Evolutionary conservation across 2,329 filamentous ascomycete species (phyloP), one percentile per base, ranked within the genome.

Genomic region (Claviceps pusilla): DNA sequence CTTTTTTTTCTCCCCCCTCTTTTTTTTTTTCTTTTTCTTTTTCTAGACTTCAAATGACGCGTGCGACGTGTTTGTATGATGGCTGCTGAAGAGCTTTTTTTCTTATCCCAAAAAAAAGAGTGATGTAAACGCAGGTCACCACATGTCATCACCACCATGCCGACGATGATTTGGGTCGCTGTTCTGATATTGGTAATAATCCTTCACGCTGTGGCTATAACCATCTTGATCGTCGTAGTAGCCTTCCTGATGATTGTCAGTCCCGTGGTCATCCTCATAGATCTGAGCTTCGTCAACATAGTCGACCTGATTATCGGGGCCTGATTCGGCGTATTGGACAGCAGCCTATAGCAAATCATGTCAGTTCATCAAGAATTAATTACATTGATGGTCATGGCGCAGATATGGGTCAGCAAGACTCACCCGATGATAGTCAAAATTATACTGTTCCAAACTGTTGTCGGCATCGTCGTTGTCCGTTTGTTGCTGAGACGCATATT

Each of bases 381-480:
- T 39, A 31, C 33, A 51, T 3, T 6, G 28, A 41, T 41, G 29
- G 49, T 42, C 7, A 12, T 10, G 11, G 39, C 11, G 33, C 7
- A 9, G 29, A 12, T 9, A 19, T 31, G 33, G 9, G 48, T 51
- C 33, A 14, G 19, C 37, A 12, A 11, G 11, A 69, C 74, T 69
- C 63, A 77, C 75, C 59, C 75, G 66, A 59, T 77, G 74, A 60
- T 78, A 78, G 59, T 78, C 74, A 61, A 73, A 77, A 60, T 76
- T 73, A 60, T 77, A 78, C 53, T 71, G 73, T 57, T 76, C 74
- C 56, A 75, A 70, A 57, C 71, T 70, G 57, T 76, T 70, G 53
- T 74, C 70, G 45, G 74, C 73, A 57, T 74, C 71, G n/a, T 65
- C 70, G 56, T 64, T 64, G 66, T 73, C 63, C 68, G 69, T 60